Evolutionary conservation across 805 yeast genomes (phyloP).

Genomic region (Sungouiozyma ichnusensis): DNA sequence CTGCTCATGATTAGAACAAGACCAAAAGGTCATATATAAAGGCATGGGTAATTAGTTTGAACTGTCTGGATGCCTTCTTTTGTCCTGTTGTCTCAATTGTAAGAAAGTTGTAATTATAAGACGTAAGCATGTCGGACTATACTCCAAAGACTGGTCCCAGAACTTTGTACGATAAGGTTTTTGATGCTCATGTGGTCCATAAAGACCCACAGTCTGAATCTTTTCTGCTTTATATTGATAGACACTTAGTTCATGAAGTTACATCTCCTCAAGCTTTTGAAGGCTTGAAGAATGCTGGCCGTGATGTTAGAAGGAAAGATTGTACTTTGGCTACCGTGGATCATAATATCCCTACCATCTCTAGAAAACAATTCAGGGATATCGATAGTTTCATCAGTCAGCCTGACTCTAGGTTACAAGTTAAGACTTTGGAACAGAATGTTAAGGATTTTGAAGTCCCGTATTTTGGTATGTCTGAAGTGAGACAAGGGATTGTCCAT

Average conservation of each 20-base stretch:
- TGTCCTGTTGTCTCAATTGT: no score
- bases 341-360: slow-evolving; percentile 91
- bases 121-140: slow-evolving; percentile 15
- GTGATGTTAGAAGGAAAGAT: slow-evolving; percentile 83
- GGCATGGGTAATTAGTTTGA: no score
- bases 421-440: slow-evolving; percentile 82
- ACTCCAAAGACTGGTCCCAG: slow-evolving; percentile 35
- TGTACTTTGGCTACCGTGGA: slow-evolving; percentile 93
- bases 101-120: neutral
- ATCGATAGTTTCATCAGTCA: slow-evolving; percentile 76
- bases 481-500: slow-evolving; percentile 96
- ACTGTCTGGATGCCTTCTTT: no score
- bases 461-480: slow-evolving; percentile 89
- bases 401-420: slow-evolving; percentile 87
- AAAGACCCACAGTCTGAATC: slow-evolving; percentile 73
- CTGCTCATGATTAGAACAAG: no score
- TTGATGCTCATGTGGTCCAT: slow-evolving; percentile 88
- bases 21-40: no score
- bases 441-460: slow-evolving; percentile 84
- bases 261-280: slow-evolving; percentile 99
- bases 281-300: slow-evolving; percentile 79
- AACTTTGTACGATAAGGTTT: slow-evolving; percentile 93
- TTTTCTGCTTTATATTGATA: slow-evolving; percentile 79
- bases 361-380: slow-evolving; percentile 68
- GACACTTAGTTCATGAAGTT: slow-evolving; percentile 96